Evolutionary conservation across 345 rosid genomes (phyloP), one percentile per base, ranked within the genome.

Genomic region (Eucalyptus erythrocorys): DNA sequence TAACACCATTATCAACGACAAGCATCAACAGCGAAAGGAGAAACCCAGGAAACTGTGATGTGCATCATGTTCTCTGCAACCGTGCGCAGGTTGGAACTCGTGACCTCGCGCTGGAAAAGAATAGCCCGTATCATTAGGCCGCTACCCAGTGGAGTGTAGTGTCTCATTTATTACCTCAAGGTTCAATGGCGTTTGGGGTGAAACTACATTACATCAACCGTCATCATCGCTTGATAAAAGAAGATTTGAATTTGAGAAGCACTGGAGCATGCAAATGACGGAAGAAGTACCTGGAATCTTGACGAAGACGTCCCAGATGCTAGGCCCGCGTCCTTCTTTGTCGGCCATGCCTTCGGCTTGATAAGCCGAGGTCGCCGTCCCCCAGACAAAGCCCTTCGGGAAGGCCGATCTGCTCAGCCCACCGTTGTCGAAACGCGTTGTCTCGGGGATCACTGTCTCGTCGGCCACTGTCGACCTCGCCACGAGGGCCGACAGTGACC

Each of bases 311-410:
- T 98, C 99, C 99, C 99, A 98, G 89, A 98, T 97, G 95, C 99
- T 97, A 87, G 99, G 99, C 32, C 99, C 99, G 64, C 99, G 99
- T 81, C 98, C 99, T 40, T 93, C 99, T 86, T 93, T 92, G 88
- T 93, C 87, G 47, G 99, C 95, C 97, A 94, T 95, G 86, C 99
- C 99, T 94, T 98, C 99, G 55, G 97, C 99, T 86, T 98, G 99
- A 86, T 95, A 97, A 45, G 99, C 99, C 27, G 99, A 97, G 42
- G 98, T 95, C 45, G 99, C 98, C 51, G 98, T 96, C 88, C 99
- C 99, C 90, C 96, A 97, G 87, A 95, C 43, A 88, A 98, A 98
- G 6, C 95, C 96, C 66, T 91, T 68, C 6, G 96, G 96, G 88
- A 98, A 97, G 85, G 91, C 89, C 85, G 88, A 71, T 68, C 99